Evolutionary conservation across 129 eudicot genomes (phyloP).

Genomic region (Saussurea involucrata): DNA sequence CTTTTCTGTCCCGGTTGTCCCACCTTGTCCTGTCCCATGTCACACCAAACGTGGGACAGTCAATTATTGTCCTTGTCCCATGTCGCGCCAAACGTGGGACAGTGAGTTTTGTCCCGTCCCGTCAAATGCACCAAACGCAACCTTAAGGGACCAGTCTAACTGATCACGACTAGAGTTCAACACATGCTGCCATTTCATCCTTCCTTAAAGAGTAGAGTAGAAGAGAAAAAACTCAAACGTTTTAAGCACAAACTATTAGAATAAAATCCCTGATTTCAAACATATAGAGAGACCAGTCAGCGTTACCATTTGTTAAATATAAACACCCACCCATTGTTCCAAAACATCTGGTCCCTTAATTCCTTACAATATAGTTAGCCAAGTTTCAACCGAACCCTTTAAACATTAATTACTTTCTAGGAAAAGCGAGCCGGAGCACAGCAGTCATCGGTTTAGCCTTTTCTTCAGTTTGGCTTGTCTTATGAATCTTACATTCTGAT

Average conservation of each 20-base stretch:
- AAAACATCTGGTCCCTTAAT: conserved; percentile 14
- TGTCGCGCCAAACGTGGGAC: too few relatives aligned
- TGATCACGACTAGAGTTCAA: neutral
- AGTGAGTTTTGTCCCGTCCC: too few relatives aligned
- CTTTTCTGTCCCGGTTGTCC: too few relatives aligned
- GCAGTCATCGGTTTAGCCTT: conserved; percentile 36
- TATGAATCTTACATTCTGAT: conserved; percentile 41
- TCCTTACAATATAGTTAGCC: neutral
- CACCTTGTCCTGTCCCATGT: too few relatives aligned
- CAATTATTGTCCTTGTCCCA: too few relatives aligned
- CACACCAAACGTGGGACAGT: too few relatives aligned
- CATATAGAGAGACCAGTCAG: conserved; percentile 12
- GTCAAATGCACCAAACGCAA: too few relatives aligned
- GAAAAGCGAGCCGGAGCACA: conserved; percentile 41
- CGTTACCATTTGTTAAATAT: neutral
- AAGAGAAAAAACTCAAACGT: neutral
- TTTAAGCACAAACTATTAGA: conserved; percentile 1
- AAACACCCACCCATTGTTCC: conserved; percentile 1
- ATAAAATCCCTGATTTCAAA: neutral
- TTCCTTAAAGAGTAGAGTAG: neutral
- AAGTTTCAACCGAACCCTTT: conserved; percentile 15
- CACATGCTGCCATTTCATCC: neutral
- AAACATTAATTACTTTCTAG: conserved; percentile 18
- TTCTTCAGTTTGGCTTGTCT: conserved; percentile 38
- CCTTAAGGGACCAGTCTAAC: too few relatives aligned